phyloP scores from a whole-genome alignment of 164 flowering plant genomes.

The Aristolochia fimbriata region DNA sequence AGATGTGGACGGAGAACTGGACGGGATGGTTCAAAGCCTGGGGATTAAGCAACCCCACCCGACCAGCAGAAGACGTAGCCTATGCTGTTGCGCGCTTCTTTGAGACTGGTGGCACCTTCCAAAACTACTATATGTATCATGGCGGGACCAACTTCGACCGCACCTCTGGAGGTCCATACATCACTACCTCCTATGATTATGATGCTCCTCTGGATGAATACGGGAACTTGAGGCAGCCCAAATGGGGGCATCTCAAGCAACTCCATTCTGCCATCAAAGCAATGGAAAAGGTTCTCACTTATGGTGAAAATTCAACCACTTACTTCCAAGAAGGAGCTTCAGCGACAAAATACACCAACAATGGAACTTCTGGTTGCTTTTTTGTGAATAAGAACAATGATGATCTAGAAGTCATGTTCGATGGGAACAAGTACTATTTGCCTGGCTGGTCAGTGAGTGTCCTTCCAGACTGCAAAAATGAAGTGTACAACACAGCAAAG shows the following conservation, averaged over 20 bases:
- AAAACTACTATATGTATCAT: slow-evolving; percentile 65
- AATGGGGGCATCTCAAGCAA: slow-evolving; percentile 38
- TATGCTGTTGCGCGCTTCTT: slow-evolving; percentile 56
- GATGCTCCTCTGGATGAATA: slow-evolving; percentile 43
- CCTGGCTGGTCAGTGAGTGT: slow-evolving; percentile 87
- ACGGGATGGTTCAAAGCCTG: slow-evolving; percentile 46
- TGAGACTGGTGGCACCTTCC: slow-evolving; percentile 48
- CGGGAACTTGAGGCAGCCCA: slow-evolving; percentile 33
- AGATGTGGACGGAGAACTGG: slow-evolving; percentile 46
- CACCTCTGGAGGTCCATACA: slow-evolving; percentile 34
- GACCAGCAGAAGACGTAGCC: slow-evolving; percentile 65
- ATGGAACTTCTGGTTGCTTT: slow-evolving; percentile 36
- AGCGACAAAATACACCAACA: slow-evolving; percentile 7
- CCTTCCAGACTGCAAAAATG: slow-evolving; percentile 44
- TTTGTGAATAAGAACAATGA: slow-evolving; percentile 27
- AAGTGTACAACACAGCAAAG: slow-evolving; percentile 53
- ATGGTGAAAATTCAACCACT: slow-evolving; percentile 7
- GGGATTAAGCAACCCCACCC: slow-evolving; percentile 32
- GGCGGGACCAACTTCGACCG: slow-evolving; percentile 42
- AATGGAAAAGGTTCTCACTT: slow-evolving; percentile 23
- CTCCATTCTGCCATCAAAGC: slow-evolving; percentile 25
- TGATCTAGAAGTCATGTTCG: slow-evolving; percentile 23
- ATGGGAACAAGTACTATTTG: slow-evolving; percentile 22
- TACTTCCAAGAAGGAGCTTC: slow-evolving; percentile 6
- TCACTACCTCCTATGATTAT: slow-evolving; percentile 34